Evolutionary conservation across 257 asterid species (phyloP), one percentile per base, ranked within the genome.

Genomic region (Scutellaria galericulata): DNA sequence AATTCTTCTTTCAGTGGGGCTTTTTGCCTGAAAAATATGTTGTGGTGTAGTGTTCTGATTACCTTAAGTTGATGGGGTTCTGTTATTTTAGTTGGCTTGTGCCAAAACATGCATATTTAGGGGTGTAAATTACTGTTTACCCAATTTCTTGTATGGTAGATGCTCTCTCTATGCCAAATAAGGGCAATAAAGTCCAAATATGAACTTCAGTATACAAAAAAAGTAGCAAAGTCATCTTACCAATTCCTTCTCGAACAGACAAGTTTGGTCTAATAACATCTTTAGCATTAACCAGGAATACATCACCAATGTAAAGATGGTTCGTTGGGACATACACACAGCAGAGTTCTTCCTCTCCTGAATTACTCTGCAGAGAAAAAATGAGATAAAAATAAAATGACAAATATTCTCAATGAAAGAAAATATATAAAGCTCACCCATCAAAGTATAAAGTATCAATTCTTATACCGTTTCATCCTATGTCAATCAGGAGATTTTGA

Each of bases 291-390:
- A 88, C 87, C 78, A 88, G 77, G 79, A 88, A 88, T 46, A 88
- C 74, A 79, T 88, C 94, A 70, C 94, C 94, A 73, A 88, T 86
- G 56, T 88, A 88, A 10, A 88, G 89, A 84, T 88, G 89, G 77
- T 88, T 88, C 15, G 94, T 88, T 31, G 94, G 94, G 77, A 88
- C 91, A 75, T 88, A 88, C 55, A 88, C 94, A 72, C 91, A 88
- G 77, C 84, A 88, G 35, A 88, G 82, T 55, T 88, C 91, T 73
- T 88, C 94, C 46, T 84, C 88, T 75, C 85, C 88, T 65, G 82
- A 55, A 75, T 88, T 78, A 75, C 72, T 83, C 94, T 88, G 86
- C 67, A 64, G 73, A 18, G 13, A 15, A 47, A 9, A 45, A 44
- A 12, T 24, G 3, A 48, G 42, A 62, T 60, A 2, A 50, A 4